Evolutionary conservation across 2,329 filamentous ascomycete genomes (phyloP), one percentile per base, ranked within the genome.

Genomic region (Neodidymelliopsis sp.): DNA sequence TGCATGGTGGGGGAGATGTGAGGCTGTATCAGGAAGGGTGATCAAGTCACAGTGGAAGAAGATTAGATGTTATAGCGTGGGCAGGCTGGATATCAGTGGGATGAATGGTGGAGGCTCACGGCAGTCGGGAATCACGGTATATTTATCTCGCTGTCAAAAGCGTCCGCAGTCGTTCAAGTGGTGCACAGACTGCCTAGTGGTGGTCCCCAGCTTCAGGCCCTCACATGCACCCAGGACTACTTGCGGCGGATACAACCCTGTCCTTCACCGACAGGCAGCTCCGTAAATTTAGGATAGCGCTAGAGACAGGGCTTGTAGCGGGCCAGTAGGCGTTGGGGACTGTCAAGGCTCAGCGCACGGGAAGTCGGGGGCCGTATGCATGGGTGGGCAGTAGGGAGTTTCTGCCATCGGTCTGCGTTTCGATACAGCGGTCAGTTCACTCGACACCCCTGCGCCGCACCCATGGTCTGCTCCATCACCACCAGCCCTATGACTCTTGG

Each of bases 1-100:
- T 77, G 71, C 77, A 79, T 78, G 59, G 49, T 68, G 67, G 56
- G n/a, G 53, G 48, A 40, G 33, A 38, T 44, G 49, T 38, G 38
- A 27, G 33, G 48, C 16, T 48, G 44, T 38, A 39, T 44, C 31
- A 34, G 43, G 40, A 23, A 25, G 15, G 40, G 35, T 39, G 37
- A 38, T 46, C 30, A 36, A 44, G 40, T 41, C 35, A 40, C 40
- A 38, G 38, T 37, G 49, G 50, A 38, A 12, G 35, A 39, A 33
- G 33, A 38, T 47, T 37, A 58, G 60, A 54, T 59, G 62, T 56
- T 45, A 36, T 36, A 56, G 53, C 25, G 51, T 41, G 47, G 45
- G 49, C 48, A 49, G 56, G 53, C 37, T 54, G 41, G 49, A 23
- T 50, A 25, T 41, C 42, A 57, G 54, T 49, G 52, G 42, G 49